Evolutionary conservation across 768 basidiomycete genomes (phyloP).

Genomic region (Epithele typhae): DNA sequence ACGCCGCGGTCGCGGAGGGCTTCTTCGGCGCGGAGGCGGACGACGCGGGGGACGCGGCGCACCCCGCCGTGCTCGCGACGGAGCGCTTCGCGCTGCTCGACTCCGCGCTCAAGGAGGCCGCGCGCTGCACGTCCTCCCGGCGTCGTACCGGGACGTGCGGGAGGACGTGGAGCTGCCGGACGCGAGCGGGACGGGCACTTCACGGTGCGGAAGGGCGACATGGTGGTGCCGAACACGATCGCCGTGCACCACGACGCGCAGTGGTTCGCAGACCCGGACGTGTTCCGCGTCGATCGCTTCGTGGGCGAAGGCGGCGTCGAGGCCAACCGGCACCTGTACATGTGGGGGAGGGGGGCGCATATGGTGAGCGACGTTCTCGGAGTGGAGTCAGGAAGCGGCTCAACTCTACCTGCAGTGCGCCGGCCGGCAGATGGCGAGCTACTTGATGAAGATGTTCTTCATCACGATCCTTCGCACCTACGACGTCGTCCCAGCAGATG

Average conservation of each 20-base stretch:
- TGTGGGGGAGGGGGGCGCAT: not conserved
- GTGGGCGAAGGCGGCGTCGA: not conserved
- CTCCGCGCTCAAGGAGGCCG: not conserved
- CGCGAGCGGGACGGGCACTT: too few relatives aligned
- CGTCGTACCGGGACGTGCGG: not conserved
- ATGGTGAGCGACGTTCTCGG: not conserved
- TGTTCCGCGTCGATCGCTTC: not conserved
- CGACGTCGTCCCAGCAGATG: not conserved
- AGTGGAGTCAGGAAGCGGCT: too few relatives aligned
- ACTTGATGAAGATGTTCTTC: slow-evolving; percentile 1
- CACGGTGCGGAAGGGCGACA: not conserved
- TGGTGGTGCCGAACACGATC: too few relatives aligned
- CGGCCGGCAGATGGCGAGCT: not conserved
- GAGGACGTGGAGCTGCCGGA: not conserved
- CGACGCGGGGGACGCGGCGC: not conserved
- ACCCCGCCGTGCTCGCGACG: not conserved
- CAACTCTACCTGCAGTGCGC: too few relatives aligned
- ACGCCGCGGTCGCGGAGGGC: not conserved
- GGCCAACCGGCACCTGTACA: not conserved
- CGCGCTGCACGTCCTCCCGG: not conserved
- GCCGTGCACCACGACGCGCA: not conserved
- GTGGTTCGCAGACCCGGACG: not conserved
- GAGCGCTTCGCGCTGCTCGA: not conserved
- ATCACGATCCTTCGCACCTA: not conserved
- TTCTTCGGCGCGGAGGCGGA: not conserved